Conservation (phyloP, 257 asterid species). For the Nicotiana undulata region DNA sequence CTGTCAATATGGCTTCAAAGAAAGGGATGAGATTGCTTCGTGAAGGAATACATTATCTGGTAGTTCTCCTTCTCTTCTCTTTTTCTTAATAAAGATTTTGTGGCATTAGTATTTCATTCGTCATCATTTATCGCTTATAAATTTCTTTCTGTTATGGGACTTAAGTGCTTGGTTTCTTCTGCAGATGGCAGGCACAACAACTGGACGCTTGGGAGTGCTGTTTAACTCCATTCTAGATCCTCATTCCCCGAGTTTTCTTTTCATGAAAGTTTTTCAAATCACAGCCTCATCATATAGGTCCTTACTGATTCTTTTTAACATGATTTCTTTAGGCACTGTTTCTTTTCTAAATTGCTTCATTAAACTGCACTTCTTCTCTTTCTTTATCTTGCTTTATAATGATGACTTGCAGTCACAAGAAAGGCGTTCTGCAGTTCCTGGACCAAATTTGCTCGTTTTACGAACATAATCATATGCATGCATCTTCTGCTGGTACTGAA, state of each 20-base stretch:
- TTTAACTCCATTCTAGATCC: slow-evolving; percentile 48
- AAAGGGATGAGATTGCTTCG: slow-evolving; percentile 82
- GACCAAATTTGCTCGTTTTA: slow-evolving; percentile 79
- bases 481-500: slow-evolving; percentile 38
- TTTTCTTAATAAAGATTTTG: no score
- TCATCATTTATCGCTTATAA: background rate
- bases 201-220: slow-evolving; percentile 74
- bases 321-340: background rate
- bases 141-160: background rate
- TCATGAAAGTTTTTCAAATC: slow-evolving; percentile 58
- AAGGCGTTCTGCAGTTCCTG: slow-evolving; percentile 64
- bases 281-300: slow-evolving; percentile 77
- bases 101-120: background rate
- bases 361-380: background rate
- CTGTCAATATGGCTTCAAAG: slow-evolving; percentile 62
- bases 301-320: background rate
- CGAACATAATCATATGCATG: slow-evolving; percentile 43
- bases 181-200: slow-evolving; percentile 76
- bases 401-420: slow-evolving; percentile 62
- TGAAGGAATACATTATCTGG: slow-evolving; percentile 92
- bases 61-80: slow-evolving; percentile 23
- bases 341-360: background rate
- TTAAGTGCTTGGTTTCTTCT: slow-evolving; percentile 21
- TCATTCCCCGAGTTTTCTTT: slow-evolving; percentile 45
- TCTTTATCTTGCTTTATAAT: background rate